Evolutionary conservation across 225 moss, liverwort and hornwort genomes (phyloP), one percentile per base, ranked within the genome.

Genomic region (Neckera pumila): DNA sequence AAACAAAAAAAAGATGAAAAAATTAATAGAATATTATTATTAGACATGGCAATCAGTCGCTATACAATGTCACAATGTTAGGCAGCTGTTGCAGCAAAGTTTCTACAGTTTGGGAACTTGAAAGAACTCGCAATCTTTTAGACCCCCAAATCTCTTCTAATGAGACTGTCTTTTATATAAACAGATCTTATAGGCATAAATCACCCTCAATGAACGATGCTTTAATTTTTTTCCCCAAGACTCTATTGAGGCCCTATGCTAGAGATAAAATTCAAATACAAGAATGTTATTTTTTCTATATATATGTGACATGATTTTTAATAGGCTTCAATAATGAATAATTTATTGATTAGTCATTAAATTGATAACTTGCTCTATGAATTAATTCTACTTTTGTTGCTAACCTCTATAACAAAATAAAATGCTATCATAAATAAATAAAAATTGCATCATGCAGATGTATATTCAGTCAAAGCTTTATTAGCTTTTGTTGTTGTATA

Each of bases 191-290:
- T 1, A 25, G 4, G 8, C 4, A 7, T 40, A 70, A 8, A 38
- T 38, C 12, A 40, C 3, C 25, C 0, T 40, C 14, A 25, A 23
- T 3, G 3, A 25, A 23, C 0, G 14, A 38, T 70, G 14, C 5
- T 25, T n/a, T 38, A 38, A 12, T 38, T 23, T 33, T 65, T 66
- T 65, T 18, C 34, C 3, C 2, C 1, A 22, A n/a, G 4, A 2
- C 38, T 38, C 2, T 0, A 0, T 38, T n/a, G 38, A 38, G 23
- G 13, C 2, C 2, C n/a, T 12, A 22, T n/a, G 0, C 12, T n/a
- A n/a, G 4, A n/a, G 21, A 36, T 36, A 67, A 67, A 38, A 69
- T 69, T 40, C 8, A 69, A 22, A 38, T 40, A 69, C 23, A 38
- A 70, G 4, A 69, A 7, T 38, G 2, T 1, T 22, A 22, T 7